Percentiles rank a stretch among this genome's conserved stretches.
Evolutionary conservation across 345 rosid genomes (phyloP).

Genomic region (Citrus sp.): DNA sequence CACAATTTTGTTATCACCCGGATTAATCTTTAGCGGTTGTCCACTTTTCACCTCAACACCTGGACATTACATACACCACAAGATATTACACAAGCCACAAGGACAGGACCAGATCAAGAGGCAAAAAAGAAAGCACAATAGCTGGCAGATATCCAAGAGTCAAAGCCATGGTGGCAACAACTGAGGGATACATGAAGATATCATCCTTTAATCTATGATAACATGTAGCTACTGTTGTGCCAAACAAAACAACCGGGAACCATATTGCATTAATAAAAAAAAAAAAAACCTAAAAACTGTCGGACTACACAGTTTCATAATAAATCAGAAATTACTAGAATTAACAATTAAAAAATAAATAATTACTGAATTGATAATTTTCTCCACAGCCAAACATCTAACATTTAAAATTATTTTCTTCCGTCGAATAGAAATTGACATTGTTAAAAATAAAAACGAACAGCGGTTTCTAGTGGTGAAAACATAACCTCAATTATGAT

Average conservation of each 20-base stretch:
- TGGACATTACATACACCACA: slow-evolving; percentile 11
- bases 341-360: not conserved
- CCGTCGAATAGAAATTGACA: not conserved
- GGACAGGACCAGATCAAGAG: not conserved
- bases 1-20: slow-evolving; percentile 31
- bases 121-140: too few species aligned
- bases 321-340: not conserved
- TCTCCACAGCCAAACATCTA: not conserved
- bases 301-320: not conserved
- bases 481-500: not conserved
- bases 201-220: not conserved
- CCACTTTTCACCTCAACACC: slow-evolving; percentile 71
- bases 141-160: not conserved
- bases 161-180: not conserved
- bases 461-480: not conserved
- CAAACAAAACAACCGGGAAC: not conserved
- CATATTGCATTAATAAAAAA: not conserved
- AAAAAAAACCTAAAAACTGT: not conserved
- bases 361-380: not conserved
- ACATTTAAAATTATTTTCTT: not conserved
- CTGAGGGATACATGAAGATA: not conserved
- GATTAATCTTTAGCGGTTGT: slow-evolving; percentile 25
- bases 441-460: not conserved
- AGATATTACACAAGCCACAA: not conserved
- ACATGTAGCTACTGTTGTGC: not conserved